Evolutionary conservation across 1,284 basidiomycete species (phyloP), one percentile per base, ranked within the genome.

Genomic region (Cutaneotrichosporon cavernicola): DNA sequence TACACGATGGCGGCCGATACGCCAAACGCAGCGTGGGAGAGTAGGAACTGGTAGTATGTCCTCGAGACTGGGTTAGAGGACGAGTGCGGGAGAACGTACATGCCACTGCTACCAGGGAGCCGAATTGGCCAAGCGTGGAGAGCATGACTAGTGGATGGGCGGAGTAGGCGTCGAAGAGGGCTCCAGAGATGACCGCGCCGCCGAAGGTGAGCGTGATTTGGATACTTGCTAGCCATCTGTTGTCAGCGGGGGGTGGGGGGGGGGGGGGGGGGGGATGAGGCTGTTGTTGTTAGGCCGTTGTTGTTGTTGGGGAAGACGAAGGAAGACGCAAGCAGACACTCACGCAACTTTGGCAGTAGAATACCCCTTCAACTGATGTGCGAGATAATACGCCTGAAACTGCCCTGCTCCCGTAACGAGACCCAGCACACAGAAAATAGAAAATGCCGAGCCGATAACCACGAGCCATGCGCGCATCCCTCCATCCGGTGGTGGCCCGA

Each of bases 21-120:
- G 21, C 78, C 78, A 46, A 75, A 76, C 5, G 72, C 65, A 4
- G 72, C 63, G 55, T 79, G 77, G 6, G 76, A 73, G 7, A 79
- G 71, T 16, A 79, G 64, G 65, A 80, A 75, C 58, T 80, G 77
- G 62, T 76, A 80, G 66, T 76, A 80, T 55, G 72, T 64, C 21
- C 72, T 69, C 52, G 75, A 78, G 69, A 80, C 75, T 77, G 9
- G 10, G 26, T 13, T n/a, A 26, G 26, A 26, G 26, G 26, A 26
- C 26, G 18, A 21, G 7, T 26, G 31, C 30, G 11, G 16, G 7
- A 8, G 2, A 5, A 72, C 72, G 68, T 60, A 75, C 75, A 80
- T 2, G 78, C 76, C 18, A 78, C 60, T 14, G 68, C 74, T 26
- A 80, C 66, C 8, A 78, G 62, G 7, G 75, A 66, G 7, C 65